Base-by-base conservation (phyloP, 805 yeast genomes). In the Aciculoconidium aculeatum region DNA sequence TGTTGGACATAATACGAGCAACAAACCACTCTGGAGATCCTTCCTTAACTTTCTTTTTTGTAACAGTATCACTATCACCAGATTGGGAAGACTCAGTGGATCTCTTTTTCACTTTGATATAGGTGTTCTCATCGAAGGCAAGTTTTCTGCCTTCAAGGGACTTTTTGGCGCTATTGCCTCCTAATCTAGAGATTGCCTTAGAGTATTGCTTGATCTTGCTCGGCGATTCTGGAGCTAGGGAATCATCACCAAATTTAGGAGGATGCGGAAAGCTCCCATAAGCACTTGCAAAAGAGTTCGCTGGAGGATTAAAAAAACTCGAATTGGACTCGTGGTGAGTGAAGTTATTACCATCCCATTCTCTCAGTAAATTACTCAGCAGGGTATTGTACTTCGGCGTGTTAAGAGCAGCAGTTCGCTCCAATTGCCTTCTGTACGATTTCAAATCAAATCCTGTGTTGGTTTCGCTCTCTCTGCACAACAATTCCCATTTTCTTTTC, bases 11-110 rank as follows among this genome's bases (percentile, higher is more conserved):
- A 5, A 63, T 53, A 23, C 55, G 41, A 5, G 58, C 38, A 4
- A 64, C 67, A 35, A 35, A 61, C 69, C 69, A 64, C 27, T 53
- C 60, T 0, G 69, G 66, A 1, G 63, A 42, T 3, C 61, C 65
- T 6, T 62, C 69, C 31, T 53, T 57, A 6, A 50, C 33, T 34
- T 54, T 58, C 3, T 35, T 19, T 29, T 51, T 55, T 10, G 45
- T 24, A 6, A 32, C 25, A 5, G 19, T 10, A 7, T 40, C 46
- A 23, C 36, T 32, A n/a, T 35, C 39, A 8, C 29, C 36, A 18
- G 43, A 27, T 3, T 22, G 8, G 11, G 31, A 25, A 3, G 39
- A 29, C 13, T 41, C 40, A 4, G 33, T 21, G 4, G 39, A 28
- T 17, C 32, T 39, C 32, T 28, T 34, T 27, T 37, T 37, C 28